A percentile compares a stretch with the other conserved stretches of the same genome.
phyloP scores from a whole-genome alignment of 108 stramenopile species.

The Epithemia pelagica region DNA sequence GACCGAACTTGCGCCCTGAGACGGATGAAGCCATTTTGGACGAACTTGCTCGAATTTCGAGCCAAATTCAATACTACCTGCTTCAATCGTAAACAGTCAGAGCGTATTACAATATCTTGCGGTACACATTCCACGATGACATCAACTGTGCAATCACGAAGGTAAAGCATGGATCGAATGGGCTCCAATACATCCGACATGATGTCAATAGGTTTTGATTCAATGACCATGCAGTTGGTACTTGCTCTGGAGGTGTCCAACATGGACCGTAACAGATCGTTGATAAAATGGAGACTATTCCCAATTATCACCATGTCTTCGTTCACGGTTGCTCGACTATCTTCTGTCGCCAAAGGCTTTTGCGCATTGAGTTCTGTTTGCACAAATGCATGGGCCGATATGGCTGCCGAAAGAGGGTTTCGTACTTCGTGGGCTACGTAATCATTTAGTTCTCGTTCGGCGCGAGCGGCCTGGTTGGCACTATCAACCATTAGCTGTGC shows the following conservation, averaged over 20 bases:
- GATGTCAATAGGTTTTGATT: slow-evolving; percentile 15
- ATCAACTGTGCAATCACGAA: slow-evolving; percentile 2
- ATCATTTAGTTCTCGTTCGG: slow-evolving; percentile 36
- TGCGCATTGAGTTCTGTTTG: slow-evolving; percentile 6
- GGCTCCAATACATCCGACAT: slow-evolving; percentile 28
- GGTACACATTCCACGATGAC: slow-evolving; percentile 29
- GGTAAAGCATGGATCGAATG: slow-evolving; percentile 25
- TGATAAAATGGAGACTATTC: slow-evolving; percentile 22
- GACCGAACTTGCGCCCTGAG: slow-evolving; percentile 13
- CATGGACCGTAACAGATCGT: slow-evolving; percentile 27
- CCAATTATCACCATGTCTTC: slow-evolving; percentile 24
- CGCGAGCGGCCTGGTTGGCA: slow-evolving; percentile 19
- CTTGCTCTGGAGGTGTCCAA: slow-evolving; percentile 29
- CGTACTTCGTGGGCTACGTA: slow-evolving; percentile 34
- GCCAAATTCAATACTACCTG: slow-evolving; percentile 38
- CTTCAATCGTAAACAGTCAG: slow-evolving; percentile 27
- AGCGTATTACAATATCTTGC: slow-evolving; percentile 8
- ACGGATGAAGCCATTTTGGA: slow-evolving; percentile 29
- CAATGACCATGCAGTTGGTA: slow-evolving; percentile 19
- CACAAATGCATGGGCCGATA: slow-evolving; percentile 26
- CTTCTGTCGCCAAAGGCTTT: neutral
- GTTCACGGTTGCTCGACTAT: neutral
- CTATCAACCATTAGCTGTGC: slow-evolving; percentile 27
- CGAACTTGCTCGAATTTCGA: slow-evolving; percentile 25
- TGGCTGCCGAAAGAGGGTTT: slow-evolving; percentile 27